A percentile compares a stretch with the other conserved stretches of the same genome.
phyloP scores from a whole-genome alignment of 768 basidiomycete species.

The Lentinula detonsa region DNA sequence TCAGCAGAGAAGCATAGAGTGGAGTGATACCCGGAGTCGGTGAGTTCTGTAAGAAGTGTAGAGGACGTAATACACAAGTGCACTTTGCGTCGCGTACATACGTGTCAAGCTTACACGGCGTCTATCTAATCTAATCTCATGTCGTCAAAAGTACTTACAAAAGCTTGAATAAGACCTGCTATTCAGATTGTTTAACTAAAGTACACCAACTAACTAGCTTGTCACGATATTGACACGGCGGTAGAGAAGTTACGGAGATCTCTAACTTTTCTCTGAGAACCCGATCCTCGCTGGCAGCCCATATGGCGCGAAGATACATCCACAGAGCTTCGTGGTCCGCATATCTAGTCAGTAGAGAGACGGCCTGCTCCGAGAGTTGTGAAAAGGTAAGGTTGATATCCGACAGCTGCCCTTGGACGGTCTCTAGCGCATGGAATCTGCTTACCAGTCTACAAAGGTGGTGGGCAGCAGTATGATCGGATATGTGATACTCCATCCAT shows the following conservation, averaged over 20 bases:
- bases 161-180: neutral
- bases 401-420: neutral
- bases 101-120: neutral
- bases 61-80: neutral
- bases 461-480: constrained; percentile 62
- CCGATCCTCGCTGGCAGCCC: neutral
- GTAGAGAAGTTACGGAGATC: neutral
- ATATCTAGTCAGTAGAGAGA: constrained; percentile 41
- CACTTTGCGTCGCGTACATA: neutral
- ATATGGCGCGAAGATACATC: constrained; percentile 43
- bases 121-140: constrained; percentile 5
- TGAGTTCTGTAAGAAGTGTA: neutral
- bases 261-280: neutral
- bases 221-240: neutral
- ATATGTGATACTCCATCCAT: constrained; percentile 63
- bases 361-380: constrained; percentile 33
- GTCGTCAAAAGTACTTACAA: too few species aligned
- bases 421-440: constrained; percentile 15
- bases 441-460: constrained; percentile 37
- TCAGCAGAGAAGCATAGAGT: constrained; percentile 10
- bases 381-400: neutral
- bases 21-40: neutral
- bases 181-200: neutral
- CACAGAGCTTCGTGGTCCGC: constrained; percentile 60
- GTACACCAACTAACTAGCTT: neutral